Conservation (phyloP, 805 yeast genomes). For the Lachancea dasiensis region DNA sequence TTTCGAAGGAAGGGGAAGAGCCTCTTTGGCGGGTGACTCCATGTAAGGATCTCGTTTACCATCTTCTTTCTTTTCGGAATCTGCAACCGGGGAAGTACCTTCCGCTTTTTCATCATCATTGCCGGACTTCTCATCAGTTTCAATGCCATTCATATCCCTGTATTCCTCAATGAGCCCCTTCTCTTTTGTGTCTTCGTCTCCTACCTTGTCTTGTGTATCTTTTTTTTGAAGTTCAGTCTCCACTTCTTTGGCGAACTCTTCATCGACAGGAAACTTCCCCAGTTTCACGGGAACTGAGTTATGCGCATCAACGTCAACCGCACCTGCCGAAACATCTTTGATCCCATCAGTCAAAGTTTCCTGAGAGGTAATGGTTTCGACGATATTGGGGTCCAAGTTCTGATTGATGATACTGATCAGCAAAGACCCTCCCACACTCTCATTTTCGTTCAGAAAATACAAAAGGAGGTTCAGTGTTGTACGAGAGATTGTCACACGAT, state of each 20-base stretch:
- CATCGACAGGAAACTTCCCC: constrained; percentile 81
- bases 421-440: constrained; percentile 84
- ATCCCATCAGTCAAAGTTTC: constrained; percentile 31
- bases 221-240: constrained; percentile 75
- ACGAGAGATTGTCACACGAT: constrained; percentile 67
- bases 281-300: constrained; percentile 52
- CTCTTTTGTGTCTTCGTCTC: constrained; percentile 25
- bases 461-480: constrained; percentile 80
- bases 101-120: constrained; percentile 20
- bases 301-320: constrained; percentile 24
- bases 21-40: constrained; percentile 68
- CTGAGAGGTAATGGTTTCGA: constrained; percentile 33
- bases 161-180: constrained; percentile 60
- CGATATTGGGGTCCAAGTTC: constrained; percentile 50
- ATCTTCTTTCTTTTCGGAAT: constrained; percentile 14
- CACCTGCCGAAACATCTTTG: constrained; percentile 32
- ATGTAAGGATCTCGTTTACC: constrained; percentile 30
- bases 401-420: constrained; percentile 82
- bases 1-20: constrained; percentile 80
- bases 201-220: constrained; percentile 55
- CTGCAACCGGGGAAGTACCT: constrained; percentile 18
- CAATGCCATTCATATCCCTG: constrained; percentile 36
- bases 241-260: constrained; percentile 77
- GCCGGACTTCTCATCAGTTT: constrained; percentile 7
- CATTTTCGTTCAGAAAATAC: constrained; percentile 86